phyloP scores from a whole-genome alignment of 192 early-diverging fungal species.

The Mortierella hygrophila region DNA sequence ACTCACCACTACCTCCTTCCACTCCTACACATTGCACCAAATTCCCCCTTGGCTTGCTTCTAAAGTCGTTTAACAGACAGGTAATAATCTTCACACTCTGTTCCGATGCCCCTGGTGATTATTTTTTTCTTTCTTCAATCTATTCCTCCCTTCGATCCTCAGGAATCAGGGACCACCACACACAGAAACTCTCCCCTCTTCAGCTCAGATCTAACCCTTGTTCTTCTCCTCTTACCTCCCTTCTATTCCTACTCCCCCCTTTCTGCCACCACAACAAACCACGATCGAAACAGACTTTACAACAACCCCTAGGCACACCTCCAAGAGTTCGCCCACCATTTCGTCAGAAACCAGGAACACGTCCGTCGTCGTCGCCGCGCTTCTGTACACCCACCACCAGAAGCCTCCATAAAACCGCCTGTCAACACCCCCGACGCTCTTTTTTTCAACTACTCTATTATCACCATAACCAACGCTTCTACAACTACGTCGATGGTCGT shows the following conservation, averaged over 20 bases:
- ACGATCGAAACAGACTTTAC: neutral
- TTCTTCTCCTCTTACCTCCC: neutral
- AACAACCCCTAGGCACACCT: slow-evolving; percentile 21
- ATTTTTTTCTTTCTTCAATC: too few relatives aligned
- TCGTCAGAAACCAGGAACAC: slow-evolving; percentile 52
- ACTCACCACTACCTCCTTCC: slow-evolving; percentile 34
- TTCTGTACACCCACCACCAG: slow-evolving; percentile 26
- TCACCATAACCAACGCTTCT: neutral
- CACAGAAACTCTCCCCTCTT: too few relatives aligned
- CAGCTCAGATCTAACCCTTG: neutral
- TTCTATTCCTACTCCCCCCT: neutral
- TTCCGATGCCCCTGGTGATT: too few relatives aligned
- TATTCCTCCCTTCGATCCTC: too few relatives aligned
- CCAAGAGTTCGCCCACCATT: slow-evolving; percentile 55
- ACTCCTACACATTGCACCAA: slow-evolving; percentile 42
- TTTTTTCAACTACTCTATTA: neutral
- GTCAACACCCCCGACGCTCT: slow-evolving; percentile 26
- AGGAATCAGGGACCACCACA: too few relatives aligned
- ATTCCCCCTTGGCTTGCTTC: slow-evolving; percentile 51
- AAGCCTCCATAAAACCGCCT: slow-evolving; percentile 54
- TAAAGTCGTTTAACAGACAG: slow-evolving; percentile 51
- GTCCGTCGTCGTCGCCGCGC: slow-evolving; percentile 53
- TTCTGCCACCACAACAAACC: slow-evolving; percentile 30
- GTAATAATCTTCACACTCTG: slow-evolving; percentile 6
- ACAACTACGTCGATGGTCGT: slow-evolving; percentile 45